Base-by-base conservation (phyloP, 2,329 filamentous ascomycete genomes). In the Colletotrichum orbiculare region DNA sequence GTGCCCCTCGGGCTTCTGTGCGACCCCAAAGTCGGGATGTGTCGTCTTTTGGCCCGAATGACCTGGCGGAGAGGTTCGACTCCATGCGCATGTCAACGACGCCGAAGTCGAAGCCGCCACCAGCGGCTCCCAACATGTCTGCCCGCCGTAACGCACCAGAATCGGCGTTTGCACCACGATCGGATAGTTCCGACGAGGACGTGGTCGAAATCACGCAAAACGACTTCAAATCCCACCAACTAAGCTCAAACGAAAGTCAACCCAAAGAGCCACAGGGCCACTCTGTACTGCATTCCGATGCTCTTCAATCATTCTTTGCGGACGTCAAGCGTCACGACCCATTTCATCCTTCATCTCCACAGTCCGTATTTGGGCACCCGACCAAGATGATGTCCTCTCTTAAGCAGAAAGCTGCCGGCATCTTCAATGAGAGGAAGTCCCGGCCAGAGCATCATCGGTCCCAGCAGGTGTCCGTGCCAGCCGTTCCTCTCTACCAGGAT, bases 361-460 rank as follows among this genome's bases (percentile, higher is more conserved):
- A 47, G 38, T 73, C 76, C 56, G 72, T 73, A 15, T 77, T 78
- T 69, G 76, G 77, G 2, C 79, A 81, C 59, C 74, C 79, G 45
- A 73, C 74, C 53, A 81, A 81, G 71, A 78, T 83, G 70, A 74
- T 81, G 71, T 83, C 82, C 46, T 81, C 80, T 72, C 81, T 83
- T 72, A 85, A 87, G 71, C 83, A 85, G 71, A 85, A 85, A 73
- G 85, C 85, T 63, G 79, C 82, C 70, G 75, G 78, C 54, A 74
- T 86, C 61, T 88, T 88, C 72, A 81, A 85, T 56, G 81, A 83
- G 68, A 82, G 82, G 50, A 85, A 80, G 72, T 83, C 78, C 54
- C 81, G 85, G 2, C 86, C 86, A 1, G 86, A 89, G 71, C 85
- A 86, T 69, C 86, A 89, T 71, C 79, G 83, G 47, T 82, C 79